phyloP scores from a whole-genome alignment of 129 eudicot species.

The Artemisia annua region DNA sequence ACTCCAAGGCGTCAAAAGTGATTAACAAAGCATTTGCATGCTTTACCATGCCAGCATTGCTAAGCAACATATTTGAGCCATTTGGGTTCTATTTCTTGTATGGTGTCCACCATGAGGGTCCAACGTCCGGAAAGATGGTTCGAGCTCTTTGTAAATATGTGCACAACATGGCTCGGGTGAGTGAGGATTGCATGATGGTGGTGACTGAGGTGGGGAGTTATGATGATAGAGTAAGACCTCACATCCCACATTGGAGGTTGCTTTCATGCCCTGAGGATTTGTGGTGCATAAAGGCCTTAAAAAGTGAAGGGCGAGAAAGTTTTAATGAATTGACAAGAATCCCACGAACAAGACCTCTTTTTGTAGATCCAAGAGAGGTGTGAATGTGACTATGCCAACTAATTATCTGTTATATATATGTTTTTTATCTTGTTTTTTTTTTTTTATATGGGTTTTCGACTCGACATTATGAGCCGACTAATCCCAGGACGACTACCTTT shows the following conservation, averaged over 20 bases:
- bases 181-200: conserved; percentile 45
- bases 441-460: no score
- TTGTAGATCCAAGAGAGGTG: conserved; percentile 80
- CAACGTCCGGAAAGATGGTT: conserved; percentile 44
- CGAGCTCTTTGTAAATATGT: conserved; percentile 50
- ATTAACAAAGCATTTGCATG: conserved; percentile 46
- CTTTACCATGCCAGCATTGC: conserved; percentile 36
- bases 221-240: conserved; percentile 41
- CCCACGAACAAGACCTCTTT: conserved; percentile 44
- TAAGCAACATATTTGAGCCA: conserved; percentile 42
- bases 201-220: conserved; percentile 54
- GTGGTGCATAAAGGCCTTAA: conserved; percentile 63
- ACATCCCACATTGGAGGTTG: conserved; percentile 61
- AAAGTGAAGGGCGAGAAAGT: conserved; percentile 28
- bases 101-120: conserved; percentile 54
- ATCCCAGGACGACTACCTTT: no score
- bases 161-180: conserved; percentile 49
- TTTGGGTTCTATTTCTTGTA: conserved; percentile 62
- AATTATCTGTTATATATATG: conserved; percentile 15
- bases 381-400: conserved; percentile 39
- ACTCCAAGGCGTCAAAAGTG: conserved; percentile 29
- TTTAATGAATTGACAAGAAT: conserved; percentile 40
- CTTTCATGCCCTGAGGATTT: conserved; percentile 60
- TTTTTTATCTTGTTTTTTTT: no score
- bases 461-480: no score